Conservation (phyloP, 1,284 basidiomycete species). For the Cutaneotrichosporon sp. region DNA sequence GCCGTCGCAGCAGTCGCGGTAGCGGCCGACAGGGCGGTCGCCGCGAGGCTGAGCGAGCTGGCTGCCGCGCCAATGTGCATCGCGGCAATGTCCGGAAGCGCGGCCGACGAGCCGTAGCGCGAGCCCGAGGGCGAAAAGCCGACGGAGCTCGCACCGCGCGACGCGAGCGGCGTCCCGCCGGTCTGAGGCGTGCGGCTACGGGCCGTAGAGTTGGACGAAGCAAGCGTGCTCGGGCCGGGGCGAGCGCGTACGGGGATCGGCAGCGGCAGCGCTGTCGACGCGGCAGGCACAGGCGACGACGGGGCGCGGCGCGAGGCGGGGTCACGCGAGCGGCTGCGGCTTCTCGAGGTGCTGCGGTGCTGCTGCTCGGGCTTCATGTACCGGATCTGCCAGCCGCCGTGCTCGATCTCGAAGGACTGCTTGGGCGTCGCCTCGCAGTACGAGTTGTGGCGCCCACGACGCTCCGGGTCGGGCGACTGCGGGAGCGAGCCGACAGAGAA, state of each 20-base stretch:
- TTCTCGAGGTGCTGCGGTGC: conserved; percentile 6
- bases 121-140: background rate
- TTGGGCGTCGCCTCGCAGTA: conserved; percentile 38
- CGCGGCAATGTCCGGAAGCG: conserved; percentile 27
- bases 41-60: background rate
- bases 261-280: conserved; percentile 11
- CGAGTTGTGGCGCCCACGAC: conserved; percentile 11
- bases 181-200: conserved; percentile 21
- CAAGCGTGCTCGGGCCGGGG: conserved; percentile 13
- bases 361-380: conserved; percentile 21
- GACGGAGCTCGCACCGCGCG: conserved; percentile 3
- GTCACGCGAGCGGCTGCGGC: conserved; percentile 15
- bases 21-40: conserved; percentile 4
- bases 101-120: conserved; percentile 7
- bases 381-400: conserved; percentile 42
- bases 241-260: conserved; percentile 21
- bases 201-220: conserved; percentile 19
- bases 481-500: conserved; percentile 1
- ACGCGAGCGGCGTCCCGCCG: conserved; percentile 1
- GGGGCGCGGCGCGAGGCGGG: conserved; percentile 1
- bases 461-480: conserved; percentile 10
- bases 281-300: conserved; percentile 8
- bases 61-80: conserved; percentile 21
- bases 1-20: conserved; percentile 16
- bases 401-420: conserved; percentile 39